These are phyloP conservation scores for Grosmannia serpens DNA, from an alignment of 2,329 filamentous ascomycete species.

Conservation along the genomic window DNA sequence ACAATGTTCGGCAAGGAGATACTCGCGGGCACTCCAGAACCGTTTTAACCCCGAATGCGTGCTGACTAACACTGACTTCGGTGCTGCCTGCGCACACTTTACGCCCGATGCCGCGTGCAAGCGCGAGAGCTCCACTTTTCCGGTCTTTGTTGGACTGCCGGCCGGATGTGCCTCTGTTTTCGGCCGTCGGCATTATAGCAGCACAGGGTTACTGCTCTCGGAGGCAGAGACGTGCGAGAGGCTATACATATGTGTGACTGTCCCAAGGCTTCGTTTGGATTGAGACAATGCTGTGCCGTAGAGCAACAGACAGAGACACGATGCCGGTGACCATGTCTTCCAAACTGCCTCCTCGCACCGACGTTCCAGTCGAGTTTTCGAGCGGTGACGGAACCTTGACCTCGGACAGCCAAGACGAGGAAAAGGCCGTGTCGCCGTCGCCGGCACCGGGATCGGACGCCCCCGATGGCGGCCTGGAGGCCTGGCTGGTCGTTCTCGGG, in stretches of 20 bases:
- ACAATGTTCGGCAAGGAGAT: too few relatives aligned
- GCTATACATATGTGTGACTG: too few relatives aligned
- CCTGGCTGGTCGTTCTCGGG: constrained; percentile 29
- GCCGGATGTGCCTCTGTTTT: not conserved
- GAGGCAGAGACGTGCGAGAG: too few relatives aligned
- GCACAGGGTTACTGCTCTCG: too few relatives aligned
- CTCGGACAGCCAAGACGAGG: not conserved
- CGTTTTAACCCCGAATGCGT: not conserved
- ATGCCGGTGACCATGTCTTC: too few relatives aligned
- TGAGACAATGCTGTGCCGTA: too few relatives aligned
- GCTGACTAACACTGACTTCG: not conserved
- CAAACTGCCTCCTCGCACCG: not conserved
- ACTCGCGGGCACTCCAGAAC: too few relatives aligned
- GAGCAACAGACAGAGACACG: too few relatives aligned
- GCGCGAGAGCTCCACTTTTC: not conserved
- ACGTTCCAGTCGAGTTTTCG: not conserved
- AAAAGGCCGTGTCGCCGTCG: not conserved
- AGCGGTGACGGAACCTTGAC: not conserved
- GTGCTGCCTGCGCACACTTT: not conserved
- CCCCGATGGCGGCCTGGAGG: constrained; percentile 16
- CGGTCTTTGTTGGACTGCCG: not conserved
- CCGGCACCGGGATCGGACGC: not conserved
- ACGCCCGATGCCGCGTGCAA: not conserved
- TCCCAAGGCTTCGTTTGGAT: too few relatives aligned
- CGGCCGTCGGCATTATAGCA: not conserved